phyloP scores from a whole-genome alignment of 257 asterid species.

The Capsicum pubescens region DNA sequence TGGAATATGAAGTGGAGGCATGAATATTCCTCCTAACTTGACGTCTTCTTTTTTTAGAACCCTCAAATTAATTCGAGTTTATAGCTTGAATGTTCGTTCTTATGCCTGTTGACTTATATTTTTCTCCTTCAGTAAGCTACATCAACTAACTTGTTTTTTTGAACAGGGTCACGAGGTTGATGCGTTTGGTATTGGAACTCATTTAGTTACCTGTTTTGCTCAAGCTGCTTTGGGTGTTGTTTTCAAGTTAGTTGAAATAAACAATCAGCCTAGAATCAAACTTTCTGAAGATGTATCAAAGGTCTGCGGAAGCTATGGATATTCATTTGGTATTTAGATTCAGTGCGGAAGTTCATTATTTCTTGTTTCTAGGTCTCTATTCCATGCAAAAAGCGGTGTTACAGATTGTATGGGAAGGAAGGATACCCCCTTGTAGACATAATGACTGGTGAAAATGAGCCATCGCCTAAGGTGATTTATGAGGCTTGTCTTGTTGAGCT shows the following conservation, averaged over 20 bases:
- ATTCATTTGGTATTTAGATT: constrained; percentile 5
- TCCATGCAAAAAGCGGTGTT: constrained; percentile 97
- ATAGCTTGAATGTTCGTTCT: constrained; percentile 15
- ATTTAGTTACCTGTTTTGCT: constrained; percentile 96
- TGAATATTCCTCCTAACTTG: not conserved
- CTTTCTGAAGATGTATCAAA: constrained; percentile 97
- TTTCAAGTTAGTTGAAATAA: constrained; percentile 94
- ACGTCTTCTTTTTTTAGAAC: not conserved
- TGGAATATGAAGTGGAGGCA: not conserved
- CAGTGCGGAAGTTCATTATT: constrained; percentile 25
- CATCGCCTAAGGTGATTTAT: constrained; percentile 78
- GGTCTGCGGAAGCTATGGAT: constrained; percentile 52
- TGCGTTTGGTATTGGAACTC: constrained; percentile 95
- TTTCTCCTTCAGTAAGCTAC: constrained; percentile 5
- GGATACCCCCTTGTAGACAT: constrained; percentile 94
- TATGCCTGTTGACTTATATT: constrained; percentile 9
- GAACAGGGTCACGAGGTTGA: constrained; percentile 93
- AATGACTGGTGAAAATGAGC: constrained; percentile 90
- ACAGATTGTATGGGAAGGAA: constrained; percentile 92
- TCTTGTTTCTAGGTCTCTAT: constrained; percentile 76
- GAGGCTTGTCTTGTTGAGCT: constrained; percentile 12
- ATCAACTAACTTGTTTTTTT: constrained; percentile 24
- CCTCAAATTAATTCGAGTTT: constrained; percentile 22
- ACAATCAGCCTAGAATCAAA: constrained; percentile 92
- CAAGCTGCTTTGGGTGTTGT: constrained; percentile 98